phyloP scores from a whole-genome alignment of 805 yeast genomes.

The Monosporozyma siamensis region DNA sequence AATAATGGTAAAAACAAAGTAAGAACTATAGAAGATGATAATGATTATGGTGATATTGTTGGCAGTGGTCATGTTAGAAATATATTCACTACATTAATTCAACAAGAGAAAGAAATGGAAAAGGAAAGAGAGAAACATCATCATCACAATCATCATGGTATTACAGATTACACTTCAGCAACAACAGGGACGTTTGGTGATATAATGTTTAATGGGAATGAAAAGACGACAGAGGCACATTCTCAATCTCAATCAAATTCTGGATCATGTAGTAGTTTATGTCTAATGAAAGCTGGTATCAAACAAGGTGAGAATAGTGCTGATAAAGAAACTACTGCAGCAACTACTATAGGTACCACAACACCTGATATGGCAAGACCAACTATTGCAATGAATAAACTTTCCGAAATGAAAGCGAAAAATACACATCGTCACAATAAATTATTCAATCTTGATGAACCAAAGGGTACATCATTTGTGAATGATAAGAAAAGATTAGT shows the following conservation, averaged over 20 bases:
- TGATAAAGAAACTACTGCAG: neutral
- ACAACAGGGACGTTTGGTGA: constrained; percentile 24
- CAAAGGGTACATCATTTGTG: constrained; percentile 1
- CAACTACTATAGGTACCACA: neutral
- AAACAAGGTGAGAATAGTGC: neutral
- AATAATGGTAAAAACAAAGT: constrained; percentile 3
- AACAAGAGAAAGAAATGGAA: constrained; percentile 3
- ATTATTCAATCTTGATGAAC: neutral
- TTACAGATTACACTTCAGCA: constrained; percentile 22
- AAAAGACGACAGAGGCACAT: neutral
- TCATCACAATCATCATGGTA: constrained; percentile 5
- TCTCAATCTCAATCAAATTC: neutral
- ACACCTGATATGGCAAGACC: neutral
- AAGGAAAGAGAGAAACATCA: constrained; percentile 1
- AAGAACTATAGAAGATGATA: constrained; percentile 1
- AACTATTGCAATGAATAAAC: neutral
- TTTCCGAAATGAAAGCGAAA: neutral
- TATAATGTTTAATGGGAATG: constrained; percentile 14
- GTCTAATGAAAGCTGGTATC: neutral
- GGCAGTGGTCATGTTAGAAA: constrained; percentile 1
- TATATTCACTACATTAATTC: constrained; percentile 4
- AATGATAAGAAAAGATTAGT: constrained; percentile 22
- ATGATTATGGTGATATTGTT: constrained; percentile 1
- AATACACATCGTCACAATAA: neutral
- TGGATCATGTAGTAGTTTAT: neutral